Evolutionary conservation across 1,284 basidiomycete genomes (phyloP).

Genomic region (Amylostereum chailletii): DNA sequence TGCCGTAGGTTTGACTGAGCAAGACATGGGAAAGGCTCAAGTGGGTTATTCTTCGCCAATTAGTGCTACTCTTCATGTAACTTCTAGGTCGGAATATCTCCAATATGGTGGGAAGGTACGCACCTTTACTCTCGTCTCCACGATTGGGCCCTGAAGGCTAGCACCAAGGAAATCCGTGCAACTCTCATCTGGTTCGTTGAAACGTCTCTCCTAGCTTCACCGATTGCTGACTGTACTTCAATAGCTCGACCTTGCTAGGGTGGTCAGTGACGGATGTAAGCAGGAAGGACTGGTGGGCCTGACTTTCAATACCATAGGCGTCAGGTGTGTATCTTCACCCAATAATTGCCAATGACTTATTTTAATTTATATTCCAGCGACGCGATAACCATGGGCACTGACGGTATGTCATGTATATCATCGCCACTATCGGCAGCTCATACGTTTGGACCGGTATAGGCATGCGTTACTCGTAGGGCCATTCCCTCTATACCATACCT

Average conservation of each 20-base stretch:
- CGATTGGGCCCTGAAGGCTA: conserved; percentile 1
- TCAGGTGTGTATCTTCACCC: conserved; percentile 39
- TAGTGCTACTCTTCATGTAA: neutral
- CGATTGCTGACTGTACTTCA: neutral
- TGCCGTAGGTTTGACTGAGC: conserved; percentile 66
- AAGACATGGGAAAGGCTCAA: conserved; percentile 79
- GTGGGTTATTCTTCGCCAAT: conserved; percentile 23
- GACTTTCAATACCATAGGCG: conserved; percentile 74
- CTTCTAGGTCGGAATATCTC: conserved; percentile 69
- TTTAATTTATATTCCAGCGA: conserved; percentile 29
- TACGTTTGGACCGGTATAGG: conserved; percentile 29
- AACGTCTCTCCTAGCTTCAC: neutral
- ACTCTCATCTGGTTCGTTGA: conserved; percentile 60
- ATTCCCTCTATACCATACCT: conserved; percentile 6
- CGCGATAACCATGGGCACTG: conserved; percentile 79
- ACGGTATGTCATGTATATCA: conserved; percentile 36
- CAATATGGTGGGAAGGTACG: conserved; percentile 83
- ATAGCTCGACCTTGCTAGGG: conserved; percentile 67
- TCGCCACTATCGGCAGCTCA: neutral
- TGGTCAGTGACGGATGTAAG: conserved; percentile 70
- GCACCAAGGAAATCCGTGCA: conserved; percentile 70
- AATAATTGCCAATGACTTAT: neutral
- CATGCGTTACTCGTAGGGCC: conserved; percentile 70
- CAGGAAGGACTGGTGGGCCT: conserved; percentile 71
- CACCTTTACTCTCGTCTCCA: neutral